Percentiles rank a stretch among this genome's conserved stretches.
phyloP scores from a whole-genome alignment of 331 rosid genomes.

The Malus hybrid region DNA sequence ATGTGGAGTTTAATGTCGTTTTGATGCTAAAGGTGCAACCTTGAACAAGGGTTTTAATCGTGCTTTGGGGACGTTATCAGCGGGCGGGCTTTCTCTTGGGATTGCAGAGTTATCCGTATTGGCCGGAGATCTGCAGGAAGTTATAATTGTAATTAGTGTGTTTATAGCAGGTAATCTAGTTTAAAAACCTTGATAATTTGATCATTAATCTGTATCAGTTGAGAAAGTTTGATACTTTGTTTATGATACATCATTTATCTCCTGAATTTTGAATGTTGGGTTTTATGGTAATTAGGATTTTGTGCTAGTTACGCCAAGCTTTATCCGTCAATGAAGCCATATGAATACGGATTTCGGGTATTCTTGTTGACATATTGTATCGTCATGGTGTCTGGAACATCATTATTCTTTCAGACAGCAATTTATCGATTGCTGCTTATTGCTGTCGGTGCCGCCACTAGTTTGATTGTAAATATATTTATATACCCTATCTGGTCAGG shows the following conservation, averaged over 20 bases:
- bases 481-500: conserved; percentile 78
- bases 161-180: conserved; percentile 49
- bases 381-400: conserved; percentile 53
- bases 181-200: background rate
- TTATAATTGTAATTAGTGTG: conserved; percentile 34
- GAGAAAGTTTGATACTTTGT: background rate
- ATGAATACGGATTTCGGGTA: conserved; percentile 75
- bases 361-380: conserved; percentile 74
- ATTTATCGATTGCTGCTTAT: conserved; percentile 49
- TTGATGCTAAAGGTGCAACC: conserved; percentile 45
- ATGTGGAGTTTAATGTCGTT: background rate
- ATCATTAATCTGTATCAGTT: background rate
- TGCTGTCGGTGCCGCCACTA: conserved; percentile 53
- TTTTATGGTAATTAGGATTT: conserved; percentile 37
- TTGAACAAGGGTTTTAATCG: conserved; percentile 76
- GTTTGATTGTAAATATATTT: conserved; percentile 50
- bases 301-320: conserved; percentile 46
- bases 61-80: conserved; percentile 68
- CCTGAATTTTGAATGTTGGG: background rate
- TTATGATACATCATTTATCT: background rate
- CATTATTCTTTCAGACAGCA: conserved; percentile 46
- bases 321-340: conserved; percentile 57
- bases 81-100: conserved; percentile 59
- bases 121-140: conserved; percentile 37
- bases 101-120: conserved; percentile 33